Evolutionary conservation across 805 yeast genomes (phyloP).

Genomic region (Millerozyma acaciae): DNA sequence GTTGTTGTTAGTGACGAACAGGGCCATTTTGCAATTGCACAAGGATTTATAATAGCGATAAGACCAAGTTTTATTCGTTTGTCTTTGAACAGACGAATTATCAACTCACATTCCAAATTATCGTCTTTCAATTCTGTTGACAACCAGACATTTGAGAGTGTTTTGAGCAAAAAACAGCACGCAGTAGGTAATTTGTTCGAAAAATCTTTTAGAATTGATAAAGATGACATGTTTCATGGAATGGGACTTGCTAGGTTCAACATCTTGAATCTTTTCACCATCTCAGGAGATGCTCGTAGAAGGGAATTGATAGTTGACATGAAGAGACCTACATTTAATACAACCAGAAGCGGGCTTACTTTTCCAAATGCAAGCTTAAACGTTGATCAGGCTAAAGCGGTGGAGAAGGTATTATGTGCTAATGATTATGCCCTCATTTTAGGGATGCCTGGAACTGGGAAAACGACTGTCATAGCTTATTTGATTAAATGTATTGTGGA

Average conservation of each 20-base stretch:
- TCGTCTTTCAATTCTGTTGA: conserved; percentile 38
- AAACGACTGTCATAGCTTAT: conserved; percentile 68
- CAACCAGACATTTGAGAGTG: conserved; percentile 53
- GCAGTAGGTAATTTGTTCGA: background rate
- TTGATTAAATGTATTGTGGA: conserved; percentile 59
- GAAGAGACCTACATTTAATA: conserved; percentile 42
- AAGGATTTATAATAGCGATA: conserved; percentile 52
- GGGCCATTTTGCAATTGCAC: conserved; percentile 72
- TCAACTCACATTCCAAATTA: conserved; percentile 35
- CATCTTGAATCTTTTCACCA: conserved; percentile 60
- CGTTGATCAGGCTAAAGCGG: conserved; percentile 66
- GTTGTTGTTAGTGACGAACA: conserved; percentile 73
- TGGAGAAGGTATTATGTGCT: conserved; percentile 59
- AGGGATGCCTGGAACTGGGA: conserved; percentile 98
- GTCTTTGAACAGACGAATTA: conserved; percentile 51
- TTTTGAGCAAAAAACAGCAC: conserved; percentile 22
- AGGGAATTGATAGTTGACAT: conserved; percentile 53
- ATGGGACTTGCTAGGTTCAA: conserved; percentile 76
- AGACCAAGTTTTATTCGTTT: conserved; percentile 43
- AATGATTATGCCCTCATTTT: conserved; percentile 75
- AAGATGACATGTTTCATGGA: conserved; percentile 72
- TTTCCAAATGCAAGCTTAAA: conserved; percentile 43
- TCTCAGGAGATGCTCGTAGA: conserved; percentile 43
- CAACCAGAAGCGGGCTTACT: conserved; percentile 17
- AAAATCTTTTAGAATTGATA: conserved; percentile 62